Evolutionary conservation across 805 yeast genomes (phyloP).

Genomic region (Vanderwaltozyma tropicalis): DNA sequence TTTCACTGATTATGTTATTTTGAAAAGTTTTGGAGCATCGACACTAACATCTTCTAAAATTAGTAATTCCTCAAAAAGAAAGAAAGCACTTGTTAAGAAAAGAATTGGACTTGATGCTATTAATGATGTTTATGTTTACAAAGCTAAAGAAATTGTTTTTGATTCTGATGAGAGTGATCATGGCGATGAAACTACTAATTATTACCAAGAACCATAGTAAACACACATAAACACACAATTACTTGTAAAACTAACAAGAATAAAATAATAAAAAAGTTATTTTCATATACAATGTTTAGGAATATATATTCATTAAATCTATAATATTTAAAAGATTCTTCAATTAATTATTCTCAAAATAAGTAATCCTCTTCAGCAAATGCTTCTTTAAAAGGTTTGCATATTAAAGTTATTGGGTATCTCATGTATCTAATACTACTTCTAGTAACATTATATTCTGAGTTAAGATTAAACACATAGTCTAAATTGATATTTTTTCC

Average conservation of each 20-base stretch:
- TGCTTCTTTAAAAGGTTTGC: slow-evolving; percentile 16
- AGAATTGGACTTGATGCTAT: slow-evolving; percentile 20
- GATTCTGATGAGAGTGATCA: slow-evolving; percentile 22
- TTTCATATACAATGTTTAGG: slow-evolving; percentile 3
- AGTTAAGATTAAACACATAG: slow-evolving; percentile 12
- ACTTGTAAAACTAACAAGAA: no score
- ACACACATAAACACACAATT: no score
- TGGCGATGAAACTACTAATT: neutral
- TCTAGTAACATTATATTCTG: slow-evolving; percentile 14
- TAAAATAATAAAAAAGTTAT: no score
- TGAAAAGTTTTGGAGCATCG: slow-evolving; percentile 49
- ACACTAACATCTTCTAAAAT: slow-evolving; percentile 30
- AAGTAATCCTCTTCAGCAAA: slow-evolving; percentile 11
- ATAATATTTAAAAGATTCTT: no score
- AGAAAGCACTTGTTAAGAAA: slow-evolving; percentile 19
- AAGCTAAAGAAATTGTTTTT: slow-evolving; percentile 34
- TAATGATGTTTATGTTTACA: slow-evolving; percentile 34
- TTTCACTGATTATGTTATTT: slow-evolving; percentile 44
- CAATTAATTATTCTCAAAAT: neutral
- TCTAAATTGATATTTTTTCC: slow-evolving; percentile 19
- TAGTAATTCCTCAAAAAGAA: neutral
- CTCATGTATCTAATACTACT: slow-evolving; percentile 21
- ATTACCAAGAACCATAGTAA: neutral
- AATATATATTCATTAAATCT: no score
- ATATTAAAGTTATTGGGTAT: slow-evolving; percentile 19